Base-by-base conservation (phyloP, 345 rosid genomes). In the Gossypium arboreum region DNA sequence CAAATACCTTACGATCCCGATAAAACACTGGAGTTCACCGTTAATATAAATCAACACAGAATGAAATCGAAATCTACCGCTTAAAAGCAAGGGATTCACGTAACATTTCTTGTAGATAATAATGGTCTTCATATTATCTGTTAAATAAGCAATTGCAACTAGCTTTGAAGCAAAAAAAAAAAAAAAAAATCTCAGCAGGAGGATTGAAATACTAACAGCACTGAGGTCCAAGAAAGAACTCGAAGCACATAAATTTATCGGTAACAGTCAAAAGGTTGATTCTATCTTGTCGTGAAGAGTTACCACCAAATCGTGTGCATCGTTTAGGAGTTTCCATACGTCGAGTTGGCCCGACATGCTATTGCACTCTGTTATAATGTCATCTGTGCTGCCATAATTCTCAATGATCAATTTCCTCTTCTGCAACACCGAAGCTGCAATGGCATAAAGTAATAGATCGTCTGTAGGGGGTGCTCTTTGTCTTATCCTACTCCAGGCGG, bases 311-410 rank as follows among this genome's bases (percentile, higher is more conserved):
- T 89, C 81, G 22, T 93, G 97, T 4, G 98, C 99, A 81, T 92
- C 99, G 18, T 90, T 93, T 24, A 96, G 80, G 78, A 96, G 98
- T 90, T 92, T 96, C 99, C 97, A 90, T 75, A 96, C 88, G 70
- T 96, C 93, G 58, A 96, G 92, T 58, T 93, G 97, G 74, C 99
- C 98, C 0, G 94, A 80, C 98, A 93, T 91, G 84, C 89, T 86
- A 69, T 93, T 93, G 80, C 97, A 95, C 68, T 95, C 99, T 78
- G 90, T 78, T 62, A 95, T 76, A 70, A 95, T 95, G 78, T 95
- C 99, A 66, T 93, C 99, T 97, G 88, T 89, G 66, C 44, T 29
- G n/a, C 66, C 10, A 18, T 61, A 61, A n/a, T 61, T 61, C 41
- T 61, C 66, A 8, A 61, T 29, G 66, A 61, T 61, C 66, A 61